Conservation (phyloP, 176 grass and related monocot genomes). For the Tillandsia leiboldiana region DNA sequence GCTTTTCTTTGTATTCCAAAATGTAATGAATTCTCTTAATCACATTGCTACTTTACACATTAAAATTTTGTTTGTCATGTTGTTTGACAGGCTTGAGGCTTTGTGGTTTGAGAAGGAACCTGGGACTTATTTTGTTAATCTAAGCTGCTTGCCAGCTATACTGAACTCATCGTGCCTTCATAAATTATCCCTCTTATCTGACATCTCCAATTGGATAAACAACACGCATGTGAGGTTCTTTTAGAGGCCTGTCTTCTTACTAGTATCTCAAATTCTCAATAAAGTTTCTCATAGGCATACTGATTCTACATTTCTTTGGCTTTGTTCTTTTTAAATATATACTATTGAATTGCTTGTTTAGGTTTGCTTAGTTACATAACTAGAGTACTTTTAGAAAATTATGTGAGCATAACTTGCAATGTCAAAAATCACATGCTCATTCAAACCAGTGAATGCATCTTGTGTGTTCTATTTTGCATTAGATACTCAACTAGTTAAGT, state of each 20-base stretch:
- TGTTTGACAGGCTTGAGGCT: constrained; percentile 58
- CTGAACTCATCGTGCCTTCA: constrained; percentile 89
- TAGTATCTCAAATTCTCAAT: neutral
- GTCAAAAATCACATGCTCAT: too few relatives aligned
- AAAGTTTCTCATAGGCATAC: constrained; percentile 17
- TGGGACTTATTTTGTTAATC: constrained; percentile 59
- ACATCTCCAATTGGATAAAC: constrained; percentile 45
- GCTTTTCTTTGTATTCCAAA: too few relatives aligned
- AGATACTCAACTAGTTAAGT: too few relatives aligned
- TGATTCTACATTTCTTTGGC: neutral
- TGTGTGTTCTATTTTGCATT: too few relatives aligned
- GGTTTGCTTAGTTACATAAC: too few relatives aligned
- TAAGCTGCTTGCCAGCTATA: constrained; percentile 71
- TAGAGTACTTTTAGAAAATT: too few relatives aligned
- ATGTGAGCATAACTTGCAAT: too few relatives aligned
- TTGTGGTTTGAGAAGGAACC: constrained; percentile 69
- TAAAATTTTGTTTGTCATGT: constrained; percentile 17
- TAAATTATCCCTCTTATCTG: constrained; percentile 60
- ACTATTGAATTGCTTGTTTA: constrained; percentile 10
- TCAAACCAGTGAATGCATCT: too few relatives aligned
- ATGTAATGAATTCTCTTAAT: too few relatives aligned
- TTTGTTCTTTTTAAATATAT: constrained; percentile 18
- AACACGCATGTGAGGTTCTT: constrained; percentile 48
- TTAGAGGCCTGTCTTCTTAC: neutral
- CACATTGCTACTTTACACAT: neutral